Conservation (phyloP, 352 stramenopile species). For the Phytophthora lateralis region DNA sequence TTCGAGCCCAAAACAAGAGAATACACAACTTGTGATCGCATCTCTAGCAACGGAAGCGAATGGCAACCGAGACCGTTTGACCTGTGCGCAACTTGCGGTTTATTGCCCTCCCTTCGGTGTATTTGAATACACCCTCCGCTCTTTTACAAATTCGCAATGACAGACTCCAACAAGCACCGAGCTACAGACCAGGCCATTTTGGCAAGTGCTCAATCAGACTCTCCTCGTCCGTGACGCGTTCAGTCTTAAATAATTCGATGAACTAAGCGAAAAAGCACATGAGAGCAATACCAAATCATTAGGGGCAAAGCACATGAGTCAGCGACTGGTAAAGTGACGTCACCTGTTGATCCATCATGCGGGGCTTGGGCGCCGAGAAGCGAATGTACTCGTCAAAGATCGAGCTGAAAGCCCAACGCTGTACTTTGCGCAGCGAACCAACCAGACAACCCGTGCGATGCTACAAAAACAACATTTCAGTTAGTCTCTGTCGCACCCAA, state of each 20-base stretch:
- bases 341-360: slow-evolving; percentile 90
- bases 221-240: slow-evolving; percentile 62
- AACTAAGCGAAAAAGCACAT: slow-evolving; percentile 47
- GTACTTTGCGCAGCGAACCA: slow-evolving; percentile 79
- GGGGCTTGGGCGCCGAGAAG: slow-evolving; percentile 83
- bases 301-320: background rate
- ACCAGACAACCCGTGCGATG: slow-evolving; percentile 84
- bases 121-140: background rate
- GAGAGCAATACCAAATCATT: slow-evolving; percentile 5
- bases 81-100: background rate
- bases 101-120: background rate
- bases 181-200: slow-evolving; percentile 67
- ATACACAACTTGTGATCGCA: background rate
- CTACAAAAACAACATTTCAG: slow-evolving; percentile 27
- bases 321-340: background rate
- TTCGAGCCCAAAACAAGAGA: too few species aligned
- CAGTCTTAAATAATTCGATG: slow-evolving; percentile 86
- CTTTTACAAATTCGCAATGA: background rate
- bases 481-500: slow-evolving; percentile 1
- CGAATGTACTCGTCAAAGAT: slow-evolving; percentile 89
- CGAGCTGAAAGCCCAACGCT: slow-evolving; percentile 83
- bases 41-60: background rate
- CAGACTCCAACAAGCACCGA: background rate
- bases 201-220: slow-evolving; percentile 54
- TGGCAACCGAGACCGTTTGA: too few species aligned